Conservation (phyloP, 2,329 filamentous ascomycete genomes). For the Phaeosphaeriaceae sp. region DNA sequence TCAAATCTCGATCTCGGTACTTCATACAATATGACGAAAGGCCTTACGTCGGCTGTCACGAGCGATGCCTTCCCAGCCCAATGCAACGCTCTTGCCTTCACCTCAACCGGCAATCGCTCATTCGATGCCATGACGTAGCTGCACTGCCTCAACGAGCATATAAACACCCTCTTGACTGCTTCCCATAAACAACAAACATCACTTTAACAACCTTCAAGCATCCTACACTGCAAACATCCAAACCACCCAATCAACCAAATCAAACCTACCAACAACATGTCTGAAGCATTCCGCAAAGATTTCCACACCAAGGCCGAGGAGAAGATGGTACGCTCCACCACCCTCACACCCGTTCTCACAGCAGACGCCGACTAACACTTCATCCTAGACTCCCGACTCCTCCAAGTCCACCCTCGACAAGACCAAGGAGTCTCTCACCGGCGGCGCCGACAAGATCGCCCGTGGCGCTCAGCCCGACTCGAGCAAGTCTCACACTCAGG, state of each 20-base stretch:
- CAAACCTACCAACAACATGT: slow-evolving; percentile 54
- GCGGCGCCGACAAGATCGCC: slow-evolving; percentile 61
- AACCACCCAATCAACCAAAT: slow-evolving; percentile 15
- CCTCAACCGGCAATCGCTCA: slow-evolving; percentile 11
- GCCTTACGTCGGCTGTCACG: slow-evolving; percentile 10
- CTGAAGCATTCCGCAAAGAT: slow-evolving; percentile 69
- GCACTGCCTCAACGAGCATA: slow-evolving; percentile 15
- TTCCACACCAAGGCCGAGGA: slow-evolving; percentile 63
- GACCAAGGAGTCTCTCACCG: slow-evolving; percentile 63
- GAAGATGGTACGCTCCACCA: slow-evolving; percentile 39
- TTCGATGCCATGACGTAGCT: slow-evolving; percentile 33
- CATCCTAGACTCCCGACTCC: slow-evolving; percentile 60
- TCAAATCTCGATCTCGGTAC: neutral
- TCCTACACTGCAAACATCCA: slow-evolving; percentile 12
- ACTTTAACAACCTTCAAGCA: slow-evolving; percentile 16
- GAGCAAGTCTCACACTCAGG: slow-evolving; percentile 63
- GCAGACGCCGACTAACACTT: slow-evolving; percentile 1
- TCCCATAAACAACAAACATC: slow-evolving; percentile 24
- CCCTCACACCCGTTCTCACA: neutral
- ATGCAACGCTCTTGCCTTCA: slow-evolving; percentile 14
- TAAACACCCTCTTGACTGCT: slow-evolving; percentile 22
- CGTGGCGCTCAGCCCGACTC: slow-evolving; percentile 52
- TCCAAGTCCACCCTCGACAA: slow-evolving; percentile 68
- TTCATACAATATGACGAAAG: slow-evolving; percentile 8
- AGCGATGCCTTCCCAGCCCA: slow-evolving; percentile 6